These are phyloP conservation scores for Alternaria dauci DNA, from an alignment of 2,329 filamentous ascomycete genomes.

Conservation along the genomic window DNA sequence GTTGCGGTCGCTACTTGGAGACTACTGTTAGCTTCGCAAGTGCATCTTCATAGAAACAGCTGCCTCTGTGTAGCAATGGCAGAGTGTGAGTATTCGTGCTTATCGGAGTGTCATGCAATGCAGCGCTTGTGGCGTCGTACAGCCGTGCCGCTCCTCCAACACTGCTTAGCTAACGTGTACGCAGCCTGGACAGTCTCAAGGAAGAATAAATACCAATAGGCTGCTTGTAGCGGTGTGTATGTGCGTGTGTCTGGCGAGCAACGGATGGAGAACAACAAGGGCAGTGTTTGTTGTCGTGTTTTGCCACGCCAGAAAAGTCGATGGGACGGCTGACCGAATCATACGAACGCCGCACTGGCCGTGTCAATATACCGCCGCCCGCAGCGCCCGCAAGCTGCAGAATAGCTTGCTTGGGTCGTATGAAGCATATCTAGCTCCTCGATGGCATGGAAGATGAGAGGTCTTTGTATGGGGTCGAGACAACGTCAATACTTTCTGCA, in stretches of 20 bases:
- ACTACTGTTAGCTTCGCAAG: background rate
- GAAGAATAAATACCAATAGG: background rate
- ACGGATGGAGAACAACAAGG: background rate
- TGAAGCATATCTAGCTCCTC: background rate
- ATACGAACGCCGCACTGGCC: conserved; percentile 11
- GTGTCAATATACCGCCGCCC: conserved; percentile 13
- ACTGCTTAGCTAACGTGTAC: background rate
- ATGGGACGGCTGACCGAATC: conserved; percentile 15
- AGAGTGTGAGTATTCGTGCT: background rate
- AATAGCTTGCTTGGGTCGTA: conserved; percentile 15
- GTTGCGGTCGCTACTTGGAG: background rate
- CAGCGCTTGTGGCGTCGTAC: background rate
- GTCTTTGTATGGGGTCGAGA: background rate
- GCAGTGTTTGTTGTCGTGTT: conserved; percentile 11
- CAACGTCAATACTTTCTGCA: background rate
- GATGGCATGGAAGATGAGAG: background rate
- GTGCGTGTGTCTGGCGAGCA: background rate
- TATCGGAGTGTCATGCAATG: background rate
- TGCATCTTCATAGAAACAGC: background rate
- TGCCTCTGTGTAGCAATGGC: too few relatives aligned
- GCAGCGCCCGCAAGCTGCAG: conserved; percentile 9
- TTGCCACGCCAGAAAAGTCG: conserved; percentile 15
- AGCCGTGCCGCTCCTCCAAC: conserved; percentile 2
- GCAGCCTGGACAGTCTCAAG: background rate
- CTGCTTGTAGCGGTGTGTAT: background rate